Evolutionary conservation across 345 rosid species (phyloP).

Genomic region (Salix arbutifolia): DNA sequence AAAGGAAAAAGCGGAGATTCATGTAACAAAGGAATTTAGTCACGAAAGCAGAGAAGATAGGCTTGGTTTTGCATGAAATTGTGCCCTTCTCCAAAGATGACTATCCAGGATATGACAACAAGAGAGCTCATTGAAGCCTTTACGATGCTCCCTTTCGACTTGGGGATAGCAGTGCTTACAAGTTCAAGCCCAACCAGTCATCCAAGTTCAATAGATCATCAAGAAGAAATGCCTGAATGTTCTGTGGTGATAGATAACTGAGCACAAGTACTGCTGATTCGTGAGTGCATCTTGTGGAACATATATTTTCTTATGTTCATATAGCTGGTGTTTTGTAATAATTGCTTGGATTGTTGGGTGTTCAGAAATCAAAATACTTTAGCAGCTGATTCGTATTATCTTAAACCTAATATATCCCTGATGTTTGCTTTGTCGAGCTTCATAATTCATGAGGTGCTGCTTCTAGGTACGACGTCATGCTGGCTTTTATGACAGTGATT

Average conservation of each 20-base stretch:
- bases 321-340: background rate
- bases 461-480: background rate
- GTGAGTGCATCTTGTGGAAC: background rate
- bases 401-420: background rate
- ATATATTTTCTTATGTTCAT: background rate
- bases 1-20: constrained; percentile 30
- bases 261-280: background rate
- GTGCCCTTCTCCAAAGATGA: constrained; percentile 24
- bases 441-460: background rate
- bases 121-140: constrained; percentile 28
- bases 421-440: background rate
- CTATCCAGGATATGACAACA: constrained; percentile 30
- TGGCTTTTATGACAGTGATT: background rate
- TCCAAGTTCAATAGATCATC: background rate
- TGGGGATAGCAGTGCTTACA: constrained; percentile 30
- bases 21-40: constrained; percentile 33
- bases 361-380: background rate
- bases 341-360: background rate
- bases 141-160: constrained; percentile 20
- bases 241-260: background rate
- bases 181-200: constrained; percentile 20
- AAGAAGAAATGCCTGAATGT: background rate
- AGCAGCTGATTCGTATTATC: background rate
- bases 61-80: constrained; percentile 14
- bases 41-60: constrained; percentile 29